phyloP scores from a whole-genome alignment of 306 rosid genomes.

The Trifolium fragiferum region DNA sequence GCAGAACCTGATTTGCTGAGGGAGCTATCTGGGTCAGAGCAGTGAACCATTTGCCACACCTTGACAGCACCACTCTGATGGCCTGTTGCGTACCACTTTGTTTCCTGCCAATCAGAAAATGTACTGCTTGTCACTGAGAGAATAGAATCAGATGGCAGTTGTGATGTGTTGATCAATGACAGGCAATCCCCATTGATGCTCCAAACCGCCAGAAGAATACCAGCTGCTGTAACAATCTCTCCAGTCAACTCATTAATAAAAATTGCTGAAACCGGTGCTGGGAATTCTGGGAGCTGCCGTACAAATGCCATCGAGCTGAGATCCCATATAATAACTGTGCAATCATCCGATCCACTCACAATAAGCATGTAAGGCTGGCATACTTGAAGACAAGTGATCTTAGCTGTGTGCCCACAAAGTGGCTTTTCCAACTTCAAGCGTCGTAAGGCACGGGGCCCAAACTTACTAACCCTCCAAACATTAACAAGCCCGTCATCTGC shows the following conservation, averaged over 20 bases:
- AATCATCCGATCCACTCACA: slow-evolving; percentile 96
- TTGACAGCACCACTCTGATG: slow-evolving; percentile 99
- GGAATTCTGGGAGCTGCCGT: slow-evolving; percentile 96
- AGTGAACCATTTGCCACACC: slow-evolving; percentile 97
- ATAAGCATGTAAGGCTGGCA: slow-evolving; percentile 98
- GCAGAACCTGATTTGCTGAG: slow-evolving; percentile 59
- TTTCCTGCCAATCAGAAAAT: slow-evolving; percentile 90
- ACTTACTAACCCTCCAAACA: slow-evolving; percentile 84
- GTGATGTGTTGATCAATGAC: slow-evolving; percentile 88
- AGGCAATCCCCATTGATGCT: slow-evolving; percentile 97
- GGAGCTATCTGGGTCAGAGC: slow-evolving; percentile 62
- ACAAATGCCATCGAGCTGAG: slow-evolving; percentile 90
- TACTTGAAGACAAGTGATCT: slow-evolving; percentile 89
- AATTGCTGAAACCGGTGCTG: slow-evolving; percentile 82
- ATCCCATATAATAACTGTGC: slow-evolving; percentile 96
- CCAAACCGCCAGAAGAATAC: slow-evolving; percentile 93
- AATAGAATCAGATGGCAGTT: slow-evolving; percentile 95
- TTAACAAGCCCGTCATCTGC: slow-evolving; percentile 95
- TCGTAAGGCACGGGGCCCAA: slow-evolving; percentile 66
- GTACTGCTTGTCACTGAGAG: slow-evolving; percentile 86
- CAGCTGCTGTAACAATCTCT: slow-evolving; percentile 96
- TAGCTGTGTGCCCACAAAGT: slow-evolving; percentile 85
- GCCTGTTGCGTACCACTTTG: slow-evolving; percentile 96
- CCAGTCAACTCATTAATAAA: slow-evolving; percentile 95
- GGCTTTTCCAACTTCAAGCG: slow-evolving; percentile 92